Percentiles rank a stretch among this genome's conserved stretches.
Evolutionary conservation across 345 rosid species (phyloP).

Genomic region (Raphanus raphanistrum): DNA sequence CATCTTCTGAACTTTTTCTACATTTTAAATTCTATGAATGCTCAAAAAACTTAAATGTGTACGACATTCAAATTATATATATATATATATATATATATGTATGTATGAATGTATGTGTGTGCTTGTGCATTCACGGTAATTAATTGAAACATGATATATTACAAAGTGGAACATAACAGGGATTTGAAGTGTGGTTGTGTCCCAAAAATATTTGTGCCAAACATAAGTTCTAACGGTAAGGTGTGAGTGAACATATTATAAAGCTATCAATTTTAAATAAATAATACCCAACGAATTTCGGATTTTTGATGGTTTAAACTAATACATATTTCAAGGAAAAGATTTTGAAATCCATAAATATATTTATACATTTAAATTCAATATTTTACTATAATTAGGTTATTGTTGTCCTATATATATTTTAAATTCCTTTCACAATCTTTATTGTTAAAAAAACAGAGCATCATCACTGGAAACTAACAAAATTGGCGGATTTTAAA

Average conservation of each 20-base stretch:
- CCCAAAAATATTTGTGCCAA: neutral
- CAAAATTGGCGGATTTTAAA: conserved; percentile 8
- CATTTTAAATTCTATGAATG: neutral
- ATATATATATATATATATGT: no score
- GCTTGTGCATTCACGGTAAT: neutral
- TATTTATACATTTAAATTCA: neutral
- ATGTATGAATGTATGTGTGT: neutral
- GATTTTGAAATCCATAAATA: conserved; percentile 8
- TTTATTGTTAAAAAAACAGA: neutral
- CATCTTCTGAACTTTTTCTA: neutral
- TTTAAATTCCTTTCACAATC: neutral
- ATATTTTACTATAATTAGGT: neutral
- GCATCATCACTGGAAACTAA: neutral
- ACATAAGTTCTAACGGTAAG: conserved; percentile 5
- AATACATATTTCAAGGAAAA: neutral
- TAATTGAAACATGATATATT: neutral
- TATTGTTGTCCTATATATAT: neutral
- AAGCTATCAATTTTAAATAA: neutral
- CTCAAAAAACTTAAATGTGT: neutral
- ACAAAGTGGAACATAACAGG: neutral
- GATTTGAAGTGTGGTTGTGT: neutral
- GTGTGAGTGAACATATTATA: neutral
- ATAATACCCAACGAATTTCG: neutral
- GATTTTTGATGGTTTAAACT: neutral
- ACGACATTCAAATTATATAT: neutral